Base-by-base conservation (phyloP, 73 alveolate species). In the Blepharisma japonicum region DNA sequence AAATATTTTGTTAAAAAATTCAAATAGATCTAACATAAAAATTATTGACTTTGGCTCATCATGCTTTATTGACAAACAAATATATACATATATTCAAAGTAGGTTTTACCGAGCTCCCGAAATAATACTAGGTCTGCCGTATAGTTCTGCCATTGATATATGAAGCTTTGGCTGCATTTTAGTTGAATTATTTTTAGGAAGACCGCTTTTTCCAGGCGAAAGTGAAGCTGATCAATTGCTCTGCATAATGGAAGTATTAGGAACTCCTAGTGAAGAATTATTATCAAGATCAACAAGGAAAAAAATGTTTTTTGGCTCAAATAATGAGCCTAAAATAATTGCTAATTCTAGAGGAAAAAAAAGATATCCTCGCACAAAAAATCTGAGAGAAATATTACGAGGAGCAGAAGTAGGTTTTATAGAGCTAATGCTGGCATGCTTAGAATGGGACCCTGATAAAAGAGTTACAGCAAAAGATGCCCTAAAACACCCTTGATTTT, bases 41-140 rank as follows among this genome's bases (percentile, higher is more conserved):
- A 74, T 94, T 71, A 94, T 94, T 50, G 99, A 94, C 80, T 94
- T 94, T 71, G 99, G 98, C 48, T 77, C 92, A 55, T 88, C 95
- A 61, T 85, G 95, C 45, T 85, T 82, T 70, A 72, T 71, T 6
- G 87, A 82, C 56, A 87, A 90, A 68, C 83, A 83, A 49, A 85
- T 90, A 20, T 93, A 84, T 80, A 79, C 92, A 6, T 93, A 93
- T 45, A 70, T 70, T 20, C 80, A 70, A 70, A 45, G 68, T 5
- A 18, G 80, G 2, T 70, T 70, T 45, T 90, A 90, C 81, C 78
- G 93, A 66, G 95, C 97, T 1, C 97, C 97, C 5, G 97, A 90
- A 84, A 76, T 90, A 74, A 74, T 90, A 20, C 80, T 70, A 9
- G 86, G 86, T 11, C 68, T 84, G 53, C 77, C 86, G 54, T 90